These are phyloP conservation scores for Nakazawaea populi DNA, from an alignment of 805 yeast genomes.

Conservation along the genomic window DNA sequence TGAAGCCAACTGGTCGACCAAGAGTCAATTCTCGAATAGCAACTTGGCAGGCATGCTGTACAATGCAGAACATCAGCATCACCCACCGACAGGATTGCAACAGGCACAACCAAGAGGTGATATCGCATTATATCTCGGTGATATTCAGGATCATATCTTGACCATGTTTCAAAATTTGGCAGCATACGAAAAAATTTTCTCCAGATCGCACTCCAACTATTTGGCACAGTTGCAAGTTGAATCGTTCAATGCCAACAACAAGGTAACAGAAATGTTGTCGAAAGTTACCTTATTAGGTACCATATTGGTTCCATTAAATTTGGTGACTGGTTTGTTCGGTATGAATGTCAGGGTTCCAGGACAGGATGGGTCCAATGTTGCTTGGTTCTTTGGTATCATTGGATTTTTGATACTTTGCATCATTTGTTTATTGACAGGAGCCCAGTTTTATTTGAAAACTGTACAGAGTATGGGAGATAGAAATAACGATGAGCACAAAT, in stretches of 20 bases:
- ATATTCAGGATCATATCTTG: slow-evolving; percentile 93
- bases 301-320: slow-evolving; percentile 79
- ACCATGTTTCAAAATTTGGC: slow-evolving; percentile 91
- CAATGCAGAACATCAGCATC: slow-evolving; percentile 11
- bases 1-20: slow-evolving; percentile 26
- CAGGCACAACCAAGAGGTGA: slow-evolving; percentile 71
- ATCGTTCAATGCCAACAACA: slow-evolving; percentile 78
- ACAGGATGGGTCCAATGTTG: slow-evolving; percentile 32
- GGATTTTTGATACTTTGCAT: slow-evolving; percentile 43
- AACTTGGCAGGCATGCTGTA: slow-evolving; percentile 7
- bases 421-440: slow-evolving; percentile 30
- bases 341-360: slow-evolving; percentile 95
- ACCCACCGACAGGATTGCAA: slow-evolving; percentile 2
- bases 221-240: slow-evolving; percentile 93
- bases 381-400: slow-evolving; percentile 68
- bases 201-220: slow-evolving; percentile 87
- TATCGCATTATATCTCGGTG: slow-evolving; percentile 87
- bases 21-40: slow-evolving; percentile 6
- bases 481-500: slow-evolving; percentile 1
- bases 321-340: slow-evolving; percentile 89
- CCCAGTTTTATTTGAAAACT: slow-evolving; percentile 16
- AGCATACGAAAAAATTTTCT: slow-evolving; percentile 88
- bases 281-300: slow-evolving; percentile 91
- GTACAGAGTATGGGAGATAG: slow-evolving; percentile 7
- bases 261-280: slow-evolving; percentile 80